A percentile compares a stretch with the other conserved stretches of the same genome.
Evolutionary conservation across 2,329 filamentous ascomycete species (phyloP).

Genomic region (Beauveria sp.): DNA sequence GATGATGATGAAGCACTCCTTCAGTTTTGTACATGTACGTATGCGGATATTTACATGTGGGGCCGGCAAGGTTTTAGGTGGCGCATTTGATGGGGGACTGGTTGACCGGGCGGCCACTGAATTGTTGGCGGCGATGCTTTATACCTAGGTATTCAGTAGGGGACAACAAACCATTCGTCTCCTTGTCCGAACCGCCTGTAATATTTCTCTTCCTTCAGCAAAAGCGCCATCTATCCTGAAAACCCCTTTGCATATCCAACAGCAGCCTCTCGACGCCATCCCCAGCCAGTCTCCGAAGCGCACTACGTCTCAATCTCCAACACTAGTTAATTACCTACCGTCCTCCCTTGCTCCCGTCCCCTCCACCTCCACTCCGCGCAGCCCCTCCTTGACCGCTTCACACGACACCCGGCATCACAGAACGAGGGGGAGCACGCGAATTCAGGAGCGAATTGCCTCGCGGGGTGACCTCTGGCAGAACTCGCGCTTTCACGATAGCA

Average conservation of each 20-base stretch:
- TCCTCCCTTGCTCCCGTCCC: not conserved
- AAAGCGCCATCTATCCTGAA: not conserved
- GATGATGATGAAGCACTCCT: too few relatives aligned
- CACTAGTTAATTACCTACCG: not conserved
- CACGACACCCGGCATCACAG: not conserved
- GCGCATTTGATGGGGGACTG: too few relatives aligned
- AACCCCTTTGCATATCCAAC: not conserved
- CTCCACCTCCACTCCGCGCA: slow-evolving; percentile 7
- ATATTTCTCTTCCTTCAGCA: not conserved
- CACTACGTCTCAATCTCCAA: not conserved
- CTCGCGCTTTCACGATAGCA: not conserved
- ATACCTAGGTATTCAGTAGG: too few relatives aligned
- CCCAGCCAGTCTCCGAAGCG: not conserved
- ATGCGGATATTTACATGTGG: too few relatives aligned
- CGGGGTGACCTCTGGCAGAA: slow-evolving; percentile 6
- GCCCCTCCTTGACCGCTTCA: slow-evolving; percentile 11
- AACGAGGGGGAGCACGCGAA: not conserved
- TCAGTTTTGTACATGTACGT: too few relatives aligned
- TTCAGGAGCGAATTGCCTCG: slow-evolving; percentile 6
- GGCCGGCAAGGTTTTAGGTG: too few relatives aligned
- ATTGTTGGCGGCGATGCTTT: too few relatives aligned
- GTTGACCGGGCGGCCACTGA: too few relatives aligned
- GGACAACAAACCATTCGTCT: not conserved
- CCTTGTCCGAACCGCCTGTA: not conserved
- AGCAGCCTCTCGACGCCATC: not conserved